Conservation (phyloP, 257 asterid genomes). For the Vinca minor region DNA sequence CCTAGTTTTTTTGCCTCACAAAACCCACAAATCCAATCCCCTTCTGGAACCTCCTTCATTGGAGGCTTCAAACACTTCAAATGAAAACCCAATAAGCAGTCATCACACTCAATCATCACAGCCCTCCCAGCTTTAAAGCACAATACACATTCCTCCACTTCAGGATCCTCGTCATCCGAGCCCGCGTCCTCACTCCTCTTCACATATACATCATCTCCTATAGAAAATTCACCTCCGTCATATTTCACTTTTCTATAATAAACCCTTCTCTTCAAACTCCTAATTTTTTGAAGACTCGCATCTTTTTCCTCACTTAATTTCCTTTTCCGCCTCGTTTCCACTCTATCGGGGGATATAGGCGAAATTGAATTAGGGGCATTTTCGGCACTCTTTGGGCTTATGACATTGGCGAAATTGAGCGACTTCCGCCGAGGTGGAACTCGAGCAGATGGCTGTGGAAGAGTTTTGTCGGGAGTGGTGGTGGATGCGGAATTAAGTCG, state of each 20-base stretch:
- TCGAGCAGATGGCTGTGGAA: constrained; percentile 1
- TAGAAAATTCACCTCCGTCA: constrained; percentile 64
- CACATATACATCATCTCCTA: constrained; percentile 72
- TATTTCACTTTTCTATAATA: constrained; percentile 60
- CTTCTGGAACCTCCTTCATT: constrained; percentile 66
- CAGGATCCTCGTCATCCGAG: constrained; percentile 68
- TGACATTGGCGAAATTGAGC: constrained; percentile 22
- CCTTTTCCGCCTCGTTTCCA: constrained; percentile 46
- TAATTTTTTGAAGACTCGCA: constrained; percentile 18
- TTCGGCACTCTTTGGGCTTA: constrained; percentile 7
- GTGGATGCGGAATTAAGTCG: constrained; percentile 37
- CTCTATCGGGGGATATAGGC: constrained; percentile 48
- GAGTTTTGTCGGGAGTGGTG: constrained; percentile 17
- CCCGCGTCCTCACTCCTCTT: constrained; percentile 62
- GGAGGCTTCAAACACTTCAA: constrained; percentile 81
- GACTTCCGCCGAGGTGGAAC: constrained; percentile 17
- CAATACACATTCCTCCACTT: constrained; percentile 73
- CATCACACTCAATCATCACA: constrained; percentile 85
- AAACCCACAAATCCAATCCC: constrained; percentile 76
- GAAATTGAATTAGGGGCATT: constrained; percentile 22
- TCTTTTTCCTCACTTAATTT: constrained; percentile 21
- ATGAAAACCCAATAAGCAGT: constrained; percentile 92
- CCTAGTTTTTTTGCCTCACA: constrained; percentile 56
- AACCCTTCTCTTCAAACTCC: constrained; percentile 33
- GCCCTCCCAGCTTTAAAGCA: constrained; percentile 65